Conservation (phyloP, 2,329 filamentous ascomycete species). For the Claviceps sp. region DNA sequence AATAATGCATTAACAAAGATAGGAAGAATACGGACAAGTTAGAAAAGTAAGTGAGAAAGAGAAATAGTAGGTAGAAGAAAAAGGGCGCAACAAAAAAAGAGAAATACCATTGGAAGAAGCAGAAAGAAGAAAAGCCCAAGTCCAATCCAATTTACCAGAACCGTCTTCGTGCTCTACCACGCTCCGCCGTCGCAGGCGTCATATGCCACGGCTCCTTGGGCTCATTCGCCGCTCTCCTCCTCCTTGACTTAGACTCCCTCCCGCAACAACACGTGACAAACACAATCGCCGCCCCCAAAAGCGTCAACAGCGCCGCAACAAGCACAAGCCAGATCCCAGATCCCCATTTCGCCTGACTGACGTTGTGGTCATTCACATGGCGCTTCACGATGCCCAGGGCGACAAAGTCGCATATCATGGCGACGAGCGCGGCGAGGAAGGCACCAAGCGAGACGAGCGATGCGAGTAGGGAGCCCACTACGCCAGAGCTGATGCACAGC, state of each 20-base stretch:
- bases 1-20: no score
- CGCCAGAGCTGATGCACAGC: constrained; percentile 36
- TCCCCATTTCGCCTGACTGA: constrained; percentile 34
- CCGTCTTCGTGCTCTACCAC: constrained; percentile 1
- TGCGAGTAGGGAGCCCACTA: constrained; percentile 39
- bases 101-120: no score
- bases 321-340: constrained; percentile 46
- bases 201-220: constrained; percentile 14
- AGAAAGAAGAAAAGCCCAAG: background rate
- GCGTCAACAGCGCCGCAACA: constrained; percentile 38
- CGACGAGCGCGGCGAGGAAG: constrained; percentile 36
- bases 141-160: constrained; percentile 8
- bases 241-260: constrained; percentile 15
- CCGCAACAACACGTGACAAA: constrained; percentile 48
- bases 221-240: constrained; percentile 13
- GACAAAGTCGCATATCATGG: constrained; percentile 43
- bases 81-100: background rate
- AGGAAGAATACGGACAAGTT: no score
- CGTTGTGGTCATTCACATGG: constrained; percentile 37
- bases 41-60: no score
- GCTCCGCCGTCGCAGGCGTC: constrained; percentile 1
- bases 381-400: constrained; percentile 39
- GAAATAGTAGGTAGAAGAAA: background rate
- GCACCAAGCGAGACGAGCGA: constrained; percentile 36
- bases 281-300: constrained; percentile 42